A percentile compares a stretch with the other conserved stretches of the same genome.
Evolutionary conservation across 2,329 filamentous ascomycete genomes (phyloP).

Genomic region (Penicillium janthinellum): DNA sequence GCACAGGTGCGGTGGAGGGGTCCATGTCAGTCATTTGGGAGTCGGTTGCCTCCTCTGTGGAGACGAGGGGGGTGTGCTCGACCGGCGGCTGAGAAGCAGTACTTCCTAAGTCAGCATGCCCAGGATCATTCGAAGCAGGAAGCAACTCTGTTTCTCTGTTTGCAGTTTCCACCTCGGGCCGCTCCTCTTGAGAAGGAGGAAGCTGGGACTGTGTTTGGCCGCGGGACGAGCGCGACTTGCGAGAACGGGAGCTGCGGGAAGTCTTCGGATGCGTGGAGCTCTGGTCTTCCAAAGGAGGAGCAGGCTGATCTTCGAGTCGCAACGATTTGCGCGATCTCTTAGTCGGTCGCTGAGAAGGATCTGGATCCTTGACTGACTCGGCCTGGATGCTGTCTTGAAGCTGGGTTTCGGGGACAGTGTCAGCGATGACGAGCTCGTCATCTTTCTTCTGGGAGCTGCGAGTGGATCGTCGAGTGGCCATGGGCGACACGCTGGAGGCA

Average conservation of each 20-base stretch:
- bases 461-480: slow-evolving; percentile 27
- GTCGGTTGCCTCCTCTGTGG: slow-evolving; percentile 22
- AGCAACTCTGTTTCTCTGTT: not conserved
- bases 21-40: slow-evolving; percentile 21
- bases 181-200: slow-evolving; percentile 6
- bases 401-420: not conserved
- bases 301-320: slow-evolving; percentile 29
- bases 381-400: not conserved
- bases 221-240: slow-evolving; percentile 23
- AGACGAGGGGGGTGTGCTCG: slow-evolving; percentile 2
- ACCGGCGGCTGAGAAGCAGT: not conserved
- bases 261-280: slow-evolving; percentile 17
- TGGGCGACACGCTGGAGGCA: slow-evolving; percentile 18
- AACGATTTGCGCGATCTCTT: slow-evolving; percentile 35
- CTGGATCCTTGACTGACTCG: slow-evolving; percentile 5
- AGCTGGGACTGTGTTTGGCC: slow-evolving; percentile 12
- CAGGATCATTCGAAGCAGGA: not conserved
- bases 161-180: not conserved
- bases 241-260: slow-evolving; percentile 20
- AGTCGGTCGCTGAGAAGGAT: slow-evolving; percentile 24
- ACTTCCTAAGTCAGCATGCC: slow-evolving; percentile 6
- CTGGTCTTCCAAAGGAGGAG: slow-evolving; percentile 15
- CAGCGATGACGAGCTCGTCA: not conserved
- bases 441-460: slow-evolving; percentile 26
- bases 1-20: slow-evolving; percentile 2